A percentile compares a stretch with the other conserved stretches of the same genome.
Evolutionary conservation across 2,329 filamentous ascomycete species (phyloP).

Genomic region (Chaetomium sp.): DNA sequence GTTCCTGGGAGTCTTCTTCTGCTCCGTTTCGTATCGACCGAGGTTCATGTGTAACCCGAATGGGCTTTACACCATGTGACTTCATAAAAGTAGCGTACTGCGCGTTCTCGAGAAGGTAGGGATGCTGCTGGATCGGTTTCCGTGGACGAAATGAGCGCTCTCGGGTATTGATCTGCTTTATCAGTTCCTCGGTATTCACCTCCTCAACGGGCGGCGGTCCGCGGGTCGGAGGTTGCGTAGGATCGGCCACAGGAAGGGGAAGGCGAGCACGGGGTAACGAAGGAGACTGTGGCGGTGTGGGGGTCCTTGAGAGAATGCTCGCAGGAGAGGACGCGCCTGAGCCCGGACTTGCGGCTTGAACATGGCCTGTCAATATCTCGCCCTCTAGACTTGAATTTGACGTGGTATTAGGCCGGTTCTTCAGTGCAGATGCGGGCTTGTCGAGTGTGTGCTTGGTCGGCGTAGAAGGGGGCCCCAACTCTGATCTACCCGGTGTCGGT

Average conservation of each 20-base stretch:
- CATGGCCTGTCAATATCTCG: constrained; percentile 44
- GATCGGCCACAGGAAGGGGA: constrained; percentile 5
- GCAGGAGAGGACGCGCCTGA: constrained; percentile 17
- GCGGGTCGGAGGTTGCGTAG: not conserved
- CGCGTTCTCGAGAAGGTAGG: constrained; percentile 59
- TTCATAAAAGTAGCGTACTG: constrained; percentile 57
- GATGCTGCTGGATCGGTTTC: constrained; percentile 63
- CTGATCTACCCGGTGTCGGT: constrained; percentile 1
- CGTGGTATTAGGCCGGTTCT: not conserved
- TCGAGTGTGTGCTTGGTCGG: not conserved
- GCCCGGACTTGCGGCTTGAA: constrained; percentile 34
- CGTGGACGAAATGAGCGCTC: constrained; percentile 58
- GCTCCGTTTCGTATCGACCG: constrained; percentile 31
- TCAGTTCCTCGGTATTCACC: constrained; percentile 20
- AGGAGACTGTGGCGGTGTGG: constrained; percentile 35
- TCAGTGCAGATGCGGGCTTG: not conserved
- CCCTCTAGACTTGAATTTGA: constrained; percentile 34
- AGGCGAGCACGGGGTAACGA: constrained; percentile 24
- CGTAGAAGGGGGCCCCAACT: not conserved
- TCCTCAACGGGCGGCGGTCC: constrained; percentile 8
- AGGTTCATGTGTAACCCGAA: constrained; percentile 46
- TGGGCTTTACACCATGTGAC: constrained; percentile 56
- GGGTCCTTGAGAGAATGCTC: constrained; percentile 28
- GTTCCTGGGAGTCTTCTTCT: constrained; percentile 52
- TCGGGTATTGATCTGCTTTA: constrained; percentile 35